These are phyloP conservation scores for Centella asiatica DNA, from an alignment of 129 eudicot genomes.

Conservation along the genomic window DNA sequence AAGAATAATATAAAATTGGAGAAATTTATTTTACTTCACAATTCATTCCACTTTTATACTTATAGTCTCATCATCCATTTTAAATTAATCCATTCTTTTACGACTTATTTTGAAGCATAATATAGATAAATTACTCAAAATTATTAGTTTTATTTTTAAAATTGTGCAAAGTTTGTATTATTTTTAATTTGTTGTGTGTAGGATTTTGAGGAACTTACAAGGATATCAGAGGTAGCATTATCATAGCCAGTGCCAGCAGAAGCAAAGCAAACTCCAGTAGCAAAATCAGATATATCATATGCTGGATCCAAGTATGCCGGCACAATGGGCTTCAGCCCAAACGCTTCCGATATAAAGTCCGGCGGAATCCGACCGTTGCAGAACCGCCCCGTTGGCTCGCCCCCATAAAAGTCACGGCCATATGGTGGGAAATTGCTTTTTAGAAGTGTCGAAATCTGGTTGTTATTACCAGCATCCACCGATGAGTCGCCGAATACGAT, in stretches of 20 bases:
- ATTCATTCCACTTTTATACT: too few relatives aligned
- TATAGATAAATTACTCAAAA: too few relatives aligned
- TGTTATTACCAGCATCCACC: constrained; percentile 14
- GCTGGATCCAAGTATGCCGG: constrained; percentile 12
- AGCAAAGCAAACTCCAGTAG: constrained; percentile 9
- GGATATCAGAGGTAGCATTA: constrained; percentile 8
- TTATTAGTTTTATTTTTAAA: too few relatives aligned
- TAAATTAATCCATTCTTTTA: too few relatives aligned
- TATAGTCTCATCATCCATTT: too few relatives aligned
- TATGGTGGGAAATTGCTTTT: constrained; percentile 15
- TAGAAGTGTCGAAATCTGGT: constrained; percentile 1
- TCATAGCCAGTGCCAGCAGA: constrained; percentile 19
- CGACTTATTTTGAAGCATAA: too few relatives aligned
- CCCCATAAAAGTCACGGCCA: constrained; percentile 14
- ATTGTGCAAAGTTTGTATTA: too few relatives aligned
- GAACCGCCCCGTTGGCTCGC: constrained; percentile 9
- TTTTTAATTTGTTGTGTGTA: too few relatives aligned
- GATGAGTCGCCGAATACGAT: constrained; percentile 12
- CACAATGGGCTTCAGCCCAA: constrained; percentile 7
- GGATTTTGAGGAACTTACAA: neutral
- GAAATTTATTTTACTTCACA: too few relatives aligned
- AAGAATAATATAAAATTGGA: too few relatives aligned
- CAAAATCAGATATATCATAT: constrained; percentile 1
- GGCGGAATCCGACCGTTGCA: constrained; percentile 15
- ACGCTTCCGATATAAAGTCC: constrained; percentile 13